phyloP scores from a whole-genome alignment of 805 yeast species.

The Blastobotrys parvus region DNA sequence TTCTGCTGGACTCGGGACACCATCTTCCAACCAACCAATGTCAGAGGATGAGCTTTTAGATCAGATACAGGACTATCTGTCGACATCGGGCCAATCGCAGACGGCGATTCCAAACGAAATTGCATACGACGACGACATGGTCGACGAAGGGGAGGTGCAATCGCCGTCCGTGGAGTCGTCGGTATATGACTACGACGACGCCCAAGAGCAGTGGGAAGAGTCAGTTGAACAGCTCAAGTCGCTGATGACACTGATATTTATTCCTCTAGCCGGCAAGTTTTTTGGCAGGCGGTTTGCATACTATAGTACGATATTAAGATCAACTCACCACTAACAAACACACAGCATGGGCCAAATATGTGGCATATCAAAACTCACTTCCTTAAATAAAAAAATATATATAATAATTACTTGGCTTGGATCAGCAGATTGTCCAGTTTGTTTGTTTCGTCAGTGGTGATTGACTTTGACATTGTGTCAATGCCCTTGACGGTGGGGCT shows the following conservation, averaged over 20 bases:
- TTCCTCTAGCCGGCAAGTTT: conserved; percentile 61
- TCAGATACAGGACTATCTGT: too few species aligned
- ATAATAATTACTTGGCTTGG: conserved; percentile 7
- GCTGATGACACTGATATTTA: conserved; percentile 45
- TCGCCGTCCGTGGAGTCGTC: too few species aligned
- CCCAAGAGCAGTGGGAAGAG: conserved; percentile 72
- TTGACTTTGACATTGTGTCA: conserved; percentile 13
- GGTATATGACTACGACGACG: too few species aligned
- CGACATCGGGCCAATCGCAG: too few species aligned
- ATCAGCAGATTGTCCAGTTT: conserved; percentile 15
- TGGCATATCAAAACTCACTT: background rate
- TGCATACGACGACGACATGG: background rate
- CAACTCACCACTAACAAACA: background rate
- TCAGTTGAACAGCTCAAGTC: conserved; percentile 49
- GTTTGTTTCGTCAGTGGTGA: conserved; percentile 17
- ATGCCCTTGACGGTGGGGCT: conserved; percentile 19
- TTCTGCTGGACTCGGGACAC: too few species aligned
- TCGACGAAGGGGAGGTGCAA: background rate
- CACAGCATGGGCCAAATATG: conserved; percentile 10
- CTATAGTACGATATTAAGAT: conserved; percentile 6
- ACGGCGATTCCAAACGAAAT: too few species aligned
- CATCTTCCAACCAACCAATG: too few species aligned
- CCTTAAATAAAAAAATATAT: background rate
- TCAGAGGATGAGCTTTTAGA: too few species aligned
- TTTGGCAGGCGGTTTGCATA: conserved; percentile 52